A percentile compares a stretch with the other conserved stretches of the same genome.
Conservation (phyloP, 225 moss, liverwort and hornwort species). For the Neckera pumila region DNA sequence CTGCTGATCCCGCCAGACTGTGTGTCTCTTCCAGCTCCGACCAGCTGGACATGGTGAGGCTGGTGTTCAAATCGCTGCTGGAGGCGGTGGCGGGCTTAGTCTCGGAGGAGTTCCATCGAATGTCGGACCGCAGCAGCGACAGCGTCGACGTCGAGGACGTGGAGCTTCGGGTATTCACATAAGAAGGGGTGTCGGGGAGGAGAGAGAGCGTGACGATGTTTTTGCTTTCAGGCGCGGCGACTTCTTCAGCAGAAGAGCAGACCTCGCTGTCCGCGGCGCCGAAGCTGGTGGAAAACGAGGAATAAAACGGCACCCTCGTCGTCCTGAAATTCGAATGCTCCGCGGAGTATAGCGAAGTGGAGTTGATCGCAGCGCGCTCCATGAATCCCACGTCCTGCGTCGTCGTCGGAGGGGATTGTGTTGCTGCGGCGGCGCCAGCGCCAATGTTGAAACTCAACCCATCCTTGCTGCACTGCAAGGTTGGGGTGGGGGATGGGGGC, state of each 20-base stretch:
- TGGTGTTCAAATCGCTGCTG: conserved; percentile 30
- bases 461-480: conserved; percentile 17
- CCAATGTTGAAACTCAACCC: conserved; percentile 35
- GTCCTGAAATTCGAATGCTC: conserved; percentile 13
- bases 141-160: conserved; percentile 30
- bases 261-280: conserved; percentile 61
- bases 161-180: conserved; percentile 11
- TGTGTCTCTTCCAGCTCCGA: not conserved
- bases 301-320: not conserved
- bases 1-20: not conserved
- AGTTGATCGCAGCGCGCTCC: conserved; percentile 24
- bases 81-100: not conserved
- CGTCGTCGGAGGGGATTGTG: not conserved
- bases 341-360: conserved; percentile 4
- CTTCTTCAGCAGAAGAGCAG: conserved; percentile 29
- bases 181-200: conserved; percentile 61
- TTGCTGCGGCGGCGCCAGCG: not conserved
- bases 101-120: conserved; percentile 8
- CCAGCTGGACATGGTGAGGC: conserved; percentile 46
- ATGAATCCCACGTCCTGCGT: conserved; percentile 31
- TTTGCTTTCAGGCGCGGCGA: conserved; percentile 22
- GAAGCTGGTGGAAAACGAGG: conserved; percentile 27
- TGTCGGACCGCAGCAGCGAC: conserved; percentile 24
- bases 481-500: not conserved
- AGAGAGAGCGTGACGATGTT: conserved; percentile 70